A percentile compares a stretch with the other conserved stretches of the same genome.
These are phyloP conservation scores for Diaporthe aspalathi DNA, from an alignment of 2,329 filamentous ascomycete genomes.

Conservation along the genomic window DNA sequence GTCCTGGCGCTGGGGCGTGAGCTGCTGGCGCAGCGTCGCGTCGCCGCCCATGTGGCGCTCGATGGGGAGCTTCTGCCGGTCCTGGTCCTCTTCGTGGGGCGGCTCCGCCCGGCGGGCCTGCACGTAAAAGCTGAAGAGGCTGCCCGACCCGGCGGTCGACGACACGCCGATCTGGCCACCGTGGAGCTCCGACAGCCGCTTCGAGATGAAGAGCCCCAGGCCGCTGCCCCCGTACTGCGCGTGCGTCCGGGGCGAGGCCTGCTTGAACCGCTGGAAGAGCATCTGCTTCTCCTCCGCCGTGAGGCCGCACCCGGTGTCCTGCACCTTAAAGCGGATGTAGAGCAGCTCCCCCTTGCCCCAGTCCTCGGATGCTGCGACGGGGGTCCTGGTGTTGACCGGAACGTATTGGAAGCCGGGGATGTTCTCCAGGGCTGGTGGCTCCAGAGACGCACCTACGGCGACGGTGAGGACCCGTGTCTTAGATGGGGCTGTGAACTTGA, in stretches of 20 bases:
- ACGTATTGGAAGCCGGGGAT: conserved; percentile 48
- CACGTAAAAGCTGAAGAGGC: conserved; percentile 73
- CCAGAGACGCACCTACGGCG: conserved; percentile 59
- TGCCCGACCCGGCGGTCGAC: conserved; percentile 67
- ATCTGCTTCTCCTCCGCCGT: conserved; percentile 71
- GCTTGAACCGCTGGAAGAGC: conserved; percentile 75
- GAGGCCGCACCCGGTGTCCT: conserved; percentile 74
- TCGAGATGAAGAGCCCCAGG: conserved; percentile 72
- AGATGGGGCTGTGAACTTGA: conserved; percentile 64
- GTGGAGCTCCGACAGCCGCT: conserved; percentile 72
- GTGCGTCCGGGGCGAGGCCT: conserved; percentile 62
- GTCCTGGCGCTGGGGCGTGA: conserved; percentile 45
- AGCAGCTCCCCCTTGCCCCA: conserved; percentile 50
- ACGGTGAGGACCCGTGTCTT: conserved; percentile 57
- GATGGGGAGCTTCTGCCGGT: conserved; percentile 35
- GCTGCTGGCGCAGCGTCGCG: conserved; percentile 34
- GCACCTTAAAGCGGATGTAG: conserved; percentile 64
- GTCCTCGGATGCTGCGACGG: conserved; percentile 43
- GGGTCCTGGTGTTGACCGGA: conserved; percentile 42
- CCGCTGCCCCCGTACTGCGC: conserved; percentile 74
- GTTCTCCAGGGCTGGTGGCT: conserved; percentile 48
- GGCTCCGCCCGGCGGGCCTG: conserved; percentile 60
- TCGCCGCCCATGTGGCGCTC: conserved; percentile 41
- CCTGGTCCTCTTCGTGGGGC: conserved; percentile 28
- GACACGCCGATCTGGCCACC: conserved; percentile 74